Conservation (phyloP, 805 yeast genomes). For the Sungouiozyma intestinalis region DNA sequence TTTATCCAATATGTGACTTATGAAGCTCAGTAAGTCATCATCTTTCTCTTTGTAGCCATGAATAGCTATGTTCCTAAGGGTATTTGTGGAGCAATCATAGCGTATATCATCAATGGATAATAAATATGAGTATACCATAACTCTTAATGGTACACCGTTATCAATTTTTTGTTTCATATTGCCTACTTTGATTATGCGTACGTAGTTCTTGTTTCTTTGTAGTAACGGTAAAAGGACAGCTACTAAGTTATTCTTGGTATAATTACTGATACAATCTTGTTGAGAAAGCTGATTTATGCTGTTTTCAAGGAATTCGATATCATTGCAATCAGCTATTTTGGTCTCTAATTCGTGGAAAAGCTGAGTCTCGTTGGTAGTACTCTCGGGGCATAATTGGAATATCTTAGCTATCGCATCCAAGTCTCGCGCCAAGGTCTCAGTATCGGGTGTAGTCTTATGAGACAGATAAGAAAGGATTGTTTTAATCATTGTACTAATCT, state of each 20-base stretch:
- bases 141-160: slow-evolving; percentile 14
- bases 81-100: slow-evolving; percentile 4
- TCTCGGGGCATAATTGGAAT: background rate
- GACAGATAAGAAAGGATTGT: slow-evolving; percentile 4
- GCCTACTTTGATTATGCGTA: slow-evolving; percentile 23
- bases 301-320: slow-evolving; percentile 1
- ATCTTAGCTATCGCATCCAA: background rate
- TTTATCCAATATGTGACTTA: background rate
- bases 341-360: background rate
- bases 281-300: slow-evolving; percentile 1
- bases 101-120: slow-evolving; percentile 4
- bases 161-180: slow-evolving; percentile 26
- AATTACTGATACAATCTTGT: background rate
- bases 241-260: slow-evolving; percentile 1
- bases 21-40: slow-evolving; percentile 3
- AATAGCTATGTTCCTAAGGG: slow-evolving; percentile 5
- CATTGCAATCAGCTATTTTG: background rate
- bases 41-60: slow-evolving; percentile 11
- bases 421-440: background rate
- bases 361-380: background rate
- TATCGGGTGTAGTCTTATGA: background rate
- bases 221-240: slow-evolving; percentile 11
- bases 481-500: background rate
- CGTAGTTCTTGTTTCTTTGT: slow-evolving; percentile 18
- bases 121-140: slow-evolving; percentile 10